Evolutionary conservation across 2,329 filamentous ascomycete species (phyloP), one percentile per base, ranked within the genome.

Genomic region (Penicillium sclerotigenum): DNA sequence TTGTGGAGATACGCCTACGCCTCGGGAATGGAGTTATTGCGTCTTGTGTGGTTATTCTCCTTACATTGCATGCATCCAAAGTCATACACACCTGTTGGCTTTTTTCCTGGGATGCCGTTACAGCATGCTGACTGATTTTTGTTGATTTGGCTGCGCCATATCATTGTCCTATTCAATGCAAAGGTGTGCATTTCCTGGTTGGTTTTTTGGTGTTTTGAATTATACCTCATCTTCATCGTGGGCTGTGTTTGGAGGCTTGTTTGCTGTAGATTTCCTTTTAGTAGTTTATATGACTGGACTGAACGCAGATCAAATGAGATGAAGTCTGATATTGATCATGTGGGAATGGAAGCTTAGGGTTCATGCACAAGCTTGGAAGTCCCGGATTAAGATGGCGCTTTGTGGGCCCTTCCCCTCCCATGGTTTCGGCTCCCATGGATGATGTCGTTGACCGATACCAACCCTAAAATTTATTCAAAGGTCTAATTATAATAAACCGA

Each of bases 11-110:
- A 38, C 14, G 28, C 22, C n/a, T 33, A 38, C 14, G 28, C 22
- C n/a, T 31, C 24, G 29, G 48, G 24, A 52, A 34, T 53, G 42
- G 33, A 38, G 50, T 53, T 51, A n/a, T 26, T 43, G 18, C 26
- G 22, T 52, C 16, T 18, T 26, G 10, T 51, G 49, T 52, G 29
- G 40, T 8, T 20, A 31, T 16, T 18, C 3, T 18, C 10, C 18
- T 22, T 47, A 16, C 20, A 53, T 47, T 47, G 41, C 50, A 47
- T 52, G 47, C n/a, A 34, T 51, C 22, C 16, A 28, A 31, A 26
- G 48, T 28, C 50, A 24, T 31, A 26, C n/a, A 40, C 10, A 1
- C 31, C 14, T 42, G 31, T 42, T 28, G 37, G 16, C n/a, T 45
- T 42, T 56, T 46, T 24, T 48, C 18, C 16, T 45, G 26, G 43